phyloP scores from a whole-genome alignment of 169 alveolate genomes.

The Eimeria falciformis region DNA sequence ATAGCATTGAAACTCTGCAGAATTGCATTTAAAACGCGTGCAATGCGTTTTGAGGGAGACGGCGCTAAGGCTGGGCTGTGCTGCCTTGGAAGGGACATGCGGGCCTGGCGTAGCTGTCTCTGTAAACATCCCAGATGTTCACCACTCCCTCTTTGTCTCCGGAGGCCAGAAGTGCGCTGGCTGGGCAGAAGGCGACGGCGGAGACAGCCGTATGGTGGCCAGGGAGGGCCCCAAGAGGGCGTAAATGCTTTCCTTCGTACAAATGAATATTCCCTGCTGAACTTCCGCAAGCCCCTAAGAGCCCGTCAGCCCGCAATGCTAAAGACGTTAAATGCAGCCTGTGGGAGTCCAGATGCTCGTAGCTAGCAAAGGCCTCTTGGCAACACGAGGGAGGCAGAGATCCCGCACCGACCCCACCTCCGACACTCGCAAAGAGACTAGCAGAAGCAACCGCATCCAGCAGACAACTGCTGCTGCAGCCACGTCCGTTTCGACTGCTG shows the following conservation, averaged over 20 bases:
- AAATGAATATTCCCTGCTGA: neutral
- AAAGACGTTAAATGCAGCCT: neutral
- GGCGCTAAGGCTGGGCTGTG: no score
- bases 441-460: constrained; percentile 15
- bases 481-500: neutral
- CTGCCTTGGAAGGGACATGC: no score
- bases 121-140: neutral
- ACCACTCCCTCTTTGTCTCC: constrained; percentile 18
- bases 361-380: neutral
- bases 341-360: neutral
- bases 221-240: constrained; percentile 8
- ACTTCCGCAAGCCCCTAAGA: constrained; percentile 18
- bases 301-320: constrained; percentile 17
- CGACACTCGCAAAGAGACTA: neutral
- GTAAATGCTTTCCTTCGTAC: constrained; percentile 21
- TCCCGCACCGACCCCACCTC: neutral
- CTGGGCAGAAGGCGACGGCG: constrained; percentile 29
- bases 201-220: constrained; percentile 28
- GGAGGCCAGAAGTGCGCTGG: constrained; percentile 8
- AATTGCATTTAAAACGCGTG: no score
- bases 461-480: neutral
- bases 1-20: no score
- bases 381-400: neutral
- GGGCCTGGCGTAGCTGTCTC: neutral
- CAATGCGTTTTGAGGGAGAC: no score